Conservation (phyloP, 2,329 filamentous ascomycete genomes). For the Sclerotinia glacialis region DNA sequence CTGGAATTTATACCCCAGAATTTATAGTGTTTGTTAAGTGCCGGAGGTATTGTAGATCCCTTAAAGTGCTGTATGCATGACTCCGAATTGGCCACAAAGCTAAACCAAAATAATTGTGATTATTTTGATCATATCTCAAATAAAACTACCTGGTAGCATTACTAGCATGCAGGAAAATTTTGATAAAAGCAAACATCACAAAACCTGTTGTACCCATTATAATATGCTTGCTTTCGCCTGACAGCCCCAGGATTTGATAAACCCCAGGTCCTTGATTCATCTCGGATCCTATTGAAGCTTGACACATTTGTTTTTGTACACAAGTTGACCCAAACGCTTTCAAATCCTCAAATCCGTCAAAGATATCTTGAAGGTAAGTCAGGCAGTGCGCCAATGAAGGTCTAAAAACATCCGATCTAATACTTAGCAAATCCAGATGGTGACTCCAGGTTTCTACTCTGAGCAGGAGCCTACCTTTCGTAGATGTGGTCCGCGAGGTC, state of each 20-base stretch:
- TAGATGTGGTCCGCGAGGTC: constrained; percentile 29
- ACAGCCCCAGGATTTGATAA: constrained; percentile 25
- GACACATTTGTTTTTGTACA: constrained; percentile 26
- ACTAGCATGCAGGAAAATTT: constrained; percentile 9
- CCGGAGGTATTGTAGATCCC: constrained; percentile 9
- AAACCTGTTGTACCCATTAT: constrained; percentile 28
- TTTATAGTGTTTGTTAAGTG: constrained; percentile 7
- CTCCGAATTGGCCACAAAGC: not conserved
- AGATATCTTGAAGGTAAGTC: constrained; percentile 18
- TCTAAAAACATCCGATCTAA: constrained; percentile 8
- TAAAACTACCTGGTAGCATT: not conserved
- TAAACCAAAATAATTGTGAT: constrained; percentile 1
- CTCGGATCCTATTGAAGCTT: constrained; percentile 23
- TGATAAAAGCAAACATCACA: constrained; percentile 27
- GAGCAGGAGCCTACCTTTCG: constrained; percentile 34
- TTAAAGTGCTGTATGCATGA: not conserved
- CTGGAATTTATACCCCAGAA: constrained; percentile 9
- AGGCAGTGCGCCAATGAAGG: constrained; percentile 2
- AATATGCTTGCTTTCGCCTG: constrained; percentile 28
- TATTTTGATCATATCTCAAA: constrained; percentile 16
- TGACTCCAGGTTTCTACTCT: constrained; percentile 30
- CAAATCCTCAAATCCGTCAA: constrained; percentile 5
- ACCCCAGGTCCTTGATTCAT: constrained; percentile 22
- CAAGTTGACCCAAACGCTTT: constrained; percentile 15
- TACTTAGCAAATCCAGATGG: constrained; percentile 21